Conservation (phyloP, 352 stramenopile genomes). For the Phytophthora megakarya region DNA sequence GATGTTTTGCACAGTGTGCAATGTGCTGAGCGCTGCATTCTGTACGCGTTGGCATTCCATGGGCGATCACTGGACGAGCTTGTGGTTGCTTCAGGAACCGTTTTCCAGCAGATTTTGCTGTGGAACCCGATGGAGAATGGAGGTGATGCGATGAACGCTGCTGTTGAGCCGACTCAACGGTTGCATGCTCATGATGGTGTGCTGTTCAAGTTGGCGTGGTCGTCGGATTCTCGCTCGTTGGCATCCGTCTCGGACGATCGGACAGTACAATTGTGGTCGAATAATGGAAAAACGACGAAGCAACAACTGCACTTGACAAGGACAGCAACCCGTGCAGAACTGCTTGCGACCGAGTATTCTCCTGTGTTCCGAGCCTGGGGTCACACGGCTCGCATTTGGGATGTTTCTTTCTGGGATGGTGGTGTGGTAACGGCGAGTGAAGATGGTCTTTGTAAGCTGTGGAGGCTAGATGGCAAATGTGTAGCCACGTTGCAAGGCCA, state of each 20-base stretch:
- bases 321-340: conserved; percentile 10
- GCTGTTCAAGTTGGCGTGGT: conserved; percentile 87
- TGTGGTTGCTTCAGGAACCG: conserved; percentile 79
- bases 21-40: conserved; percentile 80
- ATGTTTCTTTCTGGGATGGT: conserved; percentile 69
- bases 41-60: conserved; percentile 84
- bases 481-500: conserved; percentile 79
- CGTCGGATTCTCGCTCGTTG: conserved; percentile 59
- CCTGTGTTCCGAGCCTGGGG: conserved; percentile 80
- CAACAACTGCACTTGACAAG: conserved; percentile 15
- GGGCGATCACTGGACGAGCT: conserved; percentile 62
- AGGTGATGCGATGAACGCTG: conserved; percentile 7
- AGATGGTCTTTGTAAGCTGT: conserved; percentile 79
- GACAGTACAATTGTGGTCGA: conserved; percentile 84
- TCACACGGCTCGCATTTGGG: conserved; percentile 85
- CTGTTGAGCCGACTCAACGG: conserved; percentile 51
- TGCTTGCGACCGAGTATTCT: conserved; percentile 39
- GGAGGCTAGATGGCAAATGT: conserved; percentile 62
- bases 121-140: conserved; percentile 57
- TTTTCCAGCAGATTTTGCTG: conserved; percentile 88
- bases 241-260: conserved; percentile 88
- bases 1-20: conserved; percentile 59
- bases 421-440: conserved; percentile 72
- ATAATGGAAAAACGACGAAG: conserved; percentile 20
- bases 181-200: conserved; percentile 85